Evolutionary conservation across 2,329 filamentous ascomycete species (phyloP).

Genomic region (Exophiala mesophila): DNA sequence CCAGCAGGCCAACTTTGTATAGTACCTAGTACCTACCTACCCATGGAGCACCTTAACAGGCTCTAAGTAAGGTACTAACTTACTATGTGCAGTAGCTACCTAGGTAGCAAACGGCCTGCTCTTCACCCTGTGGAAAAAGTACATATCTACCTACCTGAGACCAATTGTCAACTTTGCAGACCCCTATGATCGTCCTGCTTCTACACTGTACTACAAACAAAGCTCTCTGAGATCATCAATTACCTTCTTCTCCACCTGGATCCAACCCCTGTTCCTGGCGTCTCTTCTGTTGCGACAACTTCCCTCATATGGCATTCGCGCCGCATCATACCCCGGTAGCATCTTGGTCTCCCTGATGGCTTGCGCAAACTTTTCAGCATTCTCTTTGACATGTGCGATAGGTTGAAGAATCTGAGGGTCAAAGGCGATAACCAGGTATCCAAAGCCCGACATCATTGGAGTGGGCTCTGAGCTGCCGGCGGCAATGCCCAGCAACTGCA

Average conservation of each 20-base stretch:
- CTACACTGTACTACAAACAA: too few relatives aligned
- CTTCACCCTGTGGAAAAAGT: too few relatives aligned
- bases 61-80: too few relatives aligned
- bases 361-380: conserved; percentile 4
- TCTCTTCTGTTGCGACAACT: background rate
- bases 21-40: too few relatives aligned
- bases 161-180: too few relatives aligned
- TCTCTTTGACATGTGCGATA: conserved; percentile 6
- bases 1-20: too few relatives aligned
- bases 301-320: conserved; percentile 12
- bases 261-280: conserved; percentile 2
- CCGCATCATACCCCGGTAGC: conserved; percentile 6
- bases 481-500: conserved; percentile 9
- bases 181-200: too few relatives aligned
- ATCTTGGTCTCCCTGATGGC: conserved; percentile 7
- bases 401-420: conserved; percentile 9
- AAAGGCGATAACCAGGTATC: conserved; percentile 10
- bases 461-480: conserved; percentile 6
- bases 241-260: conserved; percentile 3
- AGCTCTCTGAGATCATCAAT: conserved; percentile 8
- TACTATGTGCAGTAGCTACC: too few relatives aligned
- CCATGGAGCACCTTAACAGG: too few relatives aligned
- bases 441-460: conserved; percentile 6
- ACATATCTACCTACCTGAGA: too few relatives aligned
- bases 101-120: too few relatives aligned